Base-by-base conservation (phyloP, 345 rosid genomes). In the Aquilaria yunnanensis region DNA sequence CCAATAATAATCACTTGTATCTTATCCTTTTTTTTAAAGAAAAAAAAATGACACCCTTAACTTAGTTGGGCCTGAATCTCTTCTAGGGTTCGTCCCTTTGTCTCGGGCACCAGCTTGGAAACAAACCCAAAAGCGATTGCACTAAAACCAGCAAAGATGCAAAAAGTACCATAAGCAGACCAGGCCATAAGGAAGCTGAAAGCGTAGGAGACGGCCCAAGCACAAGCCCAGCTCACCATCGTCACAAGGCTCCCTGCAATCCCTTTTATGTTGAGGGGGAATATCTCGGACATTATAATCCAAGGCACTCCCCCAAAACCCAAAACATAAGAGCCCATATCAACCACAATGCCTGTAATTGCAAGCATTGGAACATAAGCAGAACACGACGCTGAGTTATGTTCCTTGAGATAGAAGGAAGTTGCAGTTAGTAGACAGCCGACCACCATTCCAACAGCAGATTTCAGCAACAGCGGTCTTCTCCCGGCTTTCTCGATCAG, bases 221-320 rank as follows among this genome's bases (percentile, higher is more conserved):
- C 90, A 16, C 94, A 96, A 72, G 83, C 82, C 97, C 98, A 93
- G 81, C 88, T 90, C 49, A 84, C 87, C 8, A 93, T 73, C 12
- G 97, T 88, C 12, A 96, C 96, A 54, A 93, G 76, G 74, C 98
- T 89, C 66, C 97, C 98, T 1, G 87, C 96, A 43, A 67, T 81
- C 65, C 97, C 98, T 78, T 93, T 93, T 49, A 92, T 82, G 65
- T 92, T 88, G 47, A 89, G 80, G 0, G 98, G 98, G 69, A 89
- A 92, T 70, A 93, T 83, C 98, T 92, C 96, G 10, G 96, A 92
- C 98, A 92, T 92, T 61, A 92, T 73, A 2, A 93, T 93, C 98
- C 97, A 93, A 2, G 98, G 97, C 78, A 90, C 83, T 32, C 97
- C 97, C 41, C 98, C 98, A 89, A 93, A 81, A 70, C 98, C 98